Conservation (phyloP, 140 eudicot species). For the Bidens hawaiensis region DNA sequence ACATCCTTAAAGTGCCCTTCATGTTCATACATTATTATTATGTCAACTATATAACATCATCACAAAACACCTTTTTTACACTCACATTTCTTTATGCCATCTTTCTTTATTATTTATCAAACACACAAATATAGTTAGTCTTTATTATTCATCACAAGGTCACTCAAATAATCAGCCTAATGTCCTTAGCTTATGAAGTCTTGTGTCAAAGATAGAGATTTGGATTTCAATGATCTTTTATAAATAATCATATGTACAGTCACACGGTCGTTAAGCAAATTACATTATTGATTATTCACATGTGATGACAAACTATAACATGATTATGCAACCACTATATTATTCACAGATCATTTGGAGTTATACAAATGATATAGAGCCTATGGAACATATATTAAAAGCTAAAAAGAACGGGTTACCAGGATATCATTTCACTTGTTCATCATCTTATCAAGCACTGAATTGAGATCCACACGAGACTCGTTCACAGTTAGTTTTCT, state of each 20-base stretch:
- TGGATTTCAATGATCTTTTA: conserved; percentile 9
- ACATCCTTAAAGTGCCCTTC: no score
- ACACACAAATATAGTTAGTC: neutral
- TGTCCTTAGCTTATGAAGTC: neutral
- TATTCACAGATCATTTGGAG: conserved; percentile 6
- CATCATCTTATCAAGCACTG: conserved; percentile 43
- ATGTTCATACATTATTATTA: no score
- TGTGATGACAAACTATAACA: conserved; percentile 5
- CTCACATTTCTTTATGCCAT: conserved; percentile 5
- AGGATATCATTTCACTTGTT: conserved; percentile 24
- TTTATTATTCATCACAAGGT: neutral
- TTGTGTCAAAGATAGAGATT: neutral
- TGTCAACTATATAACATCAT: conserved; percentile 5
- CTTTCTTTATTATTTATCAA: neutral
- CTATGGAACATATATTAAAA: conserved; percentile 5
- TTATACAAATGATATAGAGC: conserved; percentile 8
- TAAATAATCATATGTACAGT: conserved; percentile 16
- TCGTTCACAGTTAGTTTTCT: conserved; percentile 31
- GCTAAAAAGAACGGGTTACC: conserved; percentile 14
- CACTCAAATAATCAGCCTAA: conserved; percentile 1
- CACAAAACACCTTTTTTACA: neutral
- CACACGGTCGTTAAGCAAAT: neutral
- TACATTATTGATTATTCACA: conserved; percentile 12
- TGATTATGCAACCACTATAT: conserved; percentile 15
- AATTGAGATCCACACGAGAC: conserved; percentile 35